phyloP scores from a whole-genome alignment of 2,329 filamentous ascomycete genomes.

The Thielaviopsis ethacetica region DNA sequence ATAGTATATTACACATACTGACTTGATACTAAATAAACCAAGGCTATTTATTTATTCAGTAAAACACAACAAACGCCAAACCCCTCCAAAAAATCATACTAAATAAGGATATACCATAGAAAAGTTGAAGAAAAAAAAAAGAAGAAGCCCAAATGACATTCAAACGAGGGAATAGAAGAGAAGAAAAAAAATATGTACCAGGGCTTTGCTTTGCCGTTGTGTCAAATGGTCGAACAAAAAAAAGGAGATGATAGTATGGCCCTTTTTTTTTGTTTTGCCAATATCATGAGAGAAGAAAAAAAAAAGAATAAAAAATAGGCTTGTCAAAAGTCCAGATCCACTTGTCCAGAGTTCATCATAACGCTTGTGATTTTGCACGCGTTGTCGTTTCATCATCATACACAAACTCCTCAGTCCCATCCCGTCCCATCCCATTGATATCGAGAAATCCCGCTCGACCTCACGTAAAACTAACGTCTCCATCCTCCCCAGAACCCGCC shows the following conservation, averaged over 20 bases:
- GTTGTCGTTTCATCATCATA: conserved; percentile 11
- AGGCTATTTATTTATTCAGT: too few species aligned
- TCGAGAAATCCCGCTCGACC: too few species aligned
- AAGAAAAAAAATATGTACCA: background rate
- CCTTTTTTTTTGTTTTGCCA: background rate
- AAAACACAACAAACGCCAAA: too few species aligned
- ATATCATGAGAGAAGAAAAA: background rate
- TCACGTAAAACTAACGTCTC: conserved; percentile 11
- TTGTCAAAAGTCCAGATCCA: too few species aligned
- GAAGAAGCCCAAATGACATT: too few species aligned
- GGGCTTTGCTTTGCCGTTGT: background rate
- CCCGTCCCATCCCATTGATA: conserved; percentile 32
- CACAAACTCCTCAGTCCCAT: conserved; percentile 27
- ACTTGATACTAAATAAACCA: too few species aligned
- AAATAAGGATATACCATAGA: background rate
- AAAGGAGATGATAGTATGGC: background rate
- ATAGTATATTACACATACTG: too few species aligned
- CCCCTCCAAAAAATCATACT: background rate
- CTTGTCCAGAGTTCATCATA: background rate
- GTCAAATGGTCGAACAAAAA: background rate
- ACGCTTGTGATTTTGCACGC: background rate
- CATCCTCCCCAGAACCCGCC: conserved; percentile 19
- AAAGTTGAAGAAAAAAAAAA: background rate
- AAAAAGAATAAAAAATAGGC: background rate
- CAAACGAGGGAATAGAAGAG: background rate